These are phyloP conservation scores for Cordia subcordata DNA, from an alignment of 257 asterid genomes.

Conservation along the genomic window DNA sequence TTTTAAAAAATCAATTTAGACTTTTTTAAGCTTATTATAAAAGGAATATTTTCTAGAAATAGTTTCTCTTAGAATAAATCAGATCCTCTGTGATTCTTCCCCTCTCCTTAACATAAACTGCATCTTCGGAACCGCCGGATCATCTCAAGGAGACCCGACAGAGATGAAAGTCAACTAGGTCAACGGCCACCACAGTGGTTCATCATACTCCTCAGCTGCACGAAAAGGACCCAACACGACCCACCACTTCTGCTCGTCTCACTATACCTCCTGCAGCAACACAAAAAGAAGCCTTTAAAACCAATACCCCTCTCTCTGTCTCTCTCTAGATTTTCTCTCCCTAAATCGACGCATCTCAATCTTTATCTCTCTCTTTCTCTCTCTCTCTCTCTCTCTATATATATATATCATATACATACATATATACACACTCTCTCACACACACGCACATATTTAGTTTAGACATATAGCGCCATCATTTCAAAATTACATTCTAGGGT, in stretches of 20 bases:
- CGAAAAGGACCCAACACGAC: not conserved
- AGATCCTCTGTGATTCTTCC: no score
- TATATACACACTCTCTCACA: conserved; percentile 5
- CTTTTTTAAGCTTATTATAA: no score
- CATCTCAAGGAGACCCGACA: not conserved
- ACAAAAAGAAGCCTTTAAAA: no score
- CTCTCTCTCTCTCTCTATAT: not conserved
- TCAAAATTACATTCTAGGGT: conserved; percentile 45
- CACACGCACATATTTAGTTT: not conserved
- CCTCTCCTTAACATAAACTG: no score
- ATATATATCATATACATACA: no score
- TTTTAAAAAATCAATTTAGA: no score
- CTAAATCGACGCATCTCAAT: conserved; percentile 34
- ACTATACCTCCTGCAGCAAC: not conserved
- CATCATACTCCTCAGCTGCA: not conserved
- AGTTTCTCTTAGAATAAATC: no score
- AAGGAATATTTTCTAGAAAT: no score
- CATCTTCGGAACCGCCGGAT: not conserved
- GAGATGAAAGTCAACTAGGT: no score
- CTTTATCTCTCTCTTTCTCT: no score
- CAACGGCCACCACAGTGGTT: no score
- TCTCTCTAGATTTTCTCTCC: not conserved
- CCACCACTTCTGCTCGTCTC: not conserved
- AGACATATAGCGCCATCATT: conserved; percentile 10
- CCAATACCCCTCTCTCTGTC: no score